Conservation (phyloP, 139 green algal genomes). For the Microglena sp. region DNA sequence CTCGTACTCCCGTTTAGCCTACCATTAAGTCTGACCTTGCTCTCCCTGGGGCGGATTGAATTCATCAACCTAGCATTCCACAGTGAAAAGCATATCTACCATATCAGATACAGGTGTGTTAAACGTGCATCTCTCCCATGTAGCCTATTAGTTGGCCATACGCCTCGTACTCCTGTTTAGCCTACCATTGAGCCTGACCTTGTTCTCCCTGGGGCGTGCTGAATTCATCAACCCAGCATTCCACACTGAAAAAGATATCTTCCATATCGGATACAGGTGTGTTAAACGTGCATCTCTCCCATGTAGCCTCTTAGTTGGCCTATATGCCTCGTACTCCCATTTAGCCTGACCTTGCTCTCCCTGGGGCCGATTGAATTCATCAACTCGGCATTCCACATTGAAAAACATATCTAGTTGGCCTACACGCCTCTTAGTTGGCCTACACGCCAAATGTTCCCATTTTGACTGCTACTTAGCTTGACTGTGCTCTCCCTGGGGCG, state of each 20-base stretch:
- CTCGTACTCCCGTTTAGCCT: too few relatives aligned
- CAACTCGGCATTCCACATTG: conserved; percentile 53
- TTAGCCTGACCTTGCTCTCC: conserved; percentile 32
- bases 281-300: too few relatives aligned
- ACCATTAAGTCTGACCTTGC: conserved; percentile 36
- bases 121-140: too few relatives aligned
- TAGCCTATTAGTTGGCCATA: too few relatives aligned
- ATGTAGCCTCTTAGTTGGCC: too few relatives aligned
- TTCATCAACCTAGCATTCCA: conserved; percentile 60
- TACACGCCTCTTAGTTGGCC: too few relatives aligned
- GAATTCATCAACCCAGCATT: conserved; percentile 56
- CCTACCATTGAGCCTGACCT: conserved; percentile 12
- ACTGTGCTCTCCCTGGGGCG: too few relatives aligned
- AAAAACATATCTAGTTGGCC: too few relatives aligned
- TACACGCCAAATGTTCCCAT: too few relatives aligned
- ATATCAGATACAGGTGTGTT: conserved; percentile 42
- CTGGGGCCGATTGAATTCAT: conserved; percentile 58
- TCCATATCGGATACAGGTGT: conserved; percentile 47
- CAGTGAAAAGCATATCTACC: conserved; percentile 54
- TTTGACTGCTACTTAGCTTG: too few relatives aligned
- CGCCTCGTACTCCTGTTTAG: background rate
- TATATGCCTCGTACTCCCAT: too few relatives aligned
- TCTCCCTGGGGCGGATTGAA: conserved; percentile 50
- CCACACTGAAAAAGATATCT: conserved; percentile 60
- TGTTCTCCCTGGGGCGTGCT: conserved; percentile 49